phyloP scores from a whole-genome alignment of 768 basidiomycete species.

The Exsudoporus frostii region DNA sequence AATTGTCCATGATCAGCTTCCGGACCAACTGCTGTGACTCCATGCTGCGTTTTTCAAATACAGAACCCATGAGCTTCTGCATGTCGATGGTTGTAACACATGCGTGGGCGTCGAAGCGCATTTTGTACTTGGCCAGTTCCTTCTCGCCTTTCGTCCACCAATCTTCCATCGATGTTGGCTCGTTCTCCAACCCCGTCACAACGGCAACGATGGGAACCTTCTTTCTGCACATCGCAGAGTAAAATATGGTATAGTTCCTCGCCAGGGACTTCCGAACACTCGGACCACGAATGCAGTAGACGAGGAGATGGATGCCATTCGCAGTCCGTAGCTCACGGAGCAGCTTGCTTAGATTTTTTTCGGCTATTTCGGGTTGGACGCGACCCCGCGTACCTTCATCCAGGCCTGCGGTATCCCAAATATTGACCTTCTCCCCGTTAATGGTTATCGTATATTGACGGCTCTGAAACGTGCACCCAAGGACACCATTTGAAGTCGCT shows the following conservation, averaged over 20 bases:
- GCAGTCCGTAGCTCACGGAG: conserved; percentile 29
- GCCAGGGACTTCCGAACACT: conserved; percentile 23
- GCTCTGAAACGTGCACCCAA: conserved; percentile 37
- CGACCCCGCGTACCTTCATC: conserved; percentile 27
- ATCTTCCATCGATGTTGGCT: conserved; percentile 29
- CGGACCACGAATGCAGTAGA: conserved; percentile 34
- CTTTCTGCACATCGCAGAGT: conserved; percentile 30
- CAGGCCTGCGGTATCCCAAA: conserved; percentile 36
- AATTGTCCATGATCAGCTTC: conserved; percentile 20
- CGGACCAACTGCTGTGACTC: conserved; percentile 23
- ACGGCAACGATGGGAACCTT: conserved; percentile 32
- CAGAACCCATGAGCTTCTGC: conserved; percentile 9
- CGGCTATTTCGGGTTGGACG: conserved; percentile 24
- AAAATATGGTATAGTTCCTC: conserved; percentile 32
- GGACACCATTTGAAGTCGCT: conserved; percentile 27
- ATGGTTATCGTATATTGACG: conserved; percentile 22
- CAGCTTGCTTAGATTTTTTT: conserved; percentile 26
- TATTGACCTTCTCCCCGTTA: conserved; percentile 8
- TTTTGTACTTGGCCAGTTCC: conserved; percentile 31
- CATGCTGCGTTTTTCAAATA: conserved; percentile 17
- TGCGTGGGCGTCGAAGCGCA: conserved; percentile 39
- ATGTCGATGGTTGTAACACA: conserved; percentile 38
- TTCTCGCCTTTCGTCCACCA: conserved; percentile 39
- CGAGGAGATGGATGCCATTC: conserved; percentile 30
- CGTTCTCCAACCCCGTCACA: conserved; percentile 34